These are phyloP conservation scores for Castanea sativa DNA, from an alignment of 306 rosid genomes.

Conservation along the genomic window DNA sequence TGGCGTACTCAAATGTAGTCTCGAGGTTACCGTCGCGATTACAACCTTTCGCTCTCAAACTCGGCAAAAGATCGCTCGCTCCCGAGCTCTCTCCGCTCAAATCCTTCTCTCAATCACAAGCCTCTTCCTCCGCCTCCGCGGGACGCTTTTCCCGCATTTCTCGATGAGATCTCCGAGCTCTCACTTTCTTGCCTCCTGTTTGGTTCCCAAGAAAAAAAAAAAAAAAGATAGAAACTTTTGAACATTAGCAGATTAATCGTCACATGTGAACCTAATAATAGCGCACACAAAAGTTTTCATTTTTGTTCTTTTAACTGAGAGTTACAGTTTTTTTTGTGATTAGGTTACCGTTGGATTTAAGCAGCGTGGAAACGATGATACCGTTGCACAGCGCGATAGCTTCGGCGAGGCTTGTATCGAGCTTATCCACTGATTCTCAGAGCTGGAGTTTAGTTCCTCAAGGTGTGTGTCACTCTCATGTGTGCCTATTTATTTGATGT, in stretches of 20 bases:
- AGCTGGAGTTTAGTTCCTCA: constrained; percentile 94
- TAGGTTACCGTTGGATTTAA: constrained; percentile 73
- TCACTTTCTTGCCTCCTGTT: not conserved
- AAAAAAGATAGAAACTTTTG: not conserved
- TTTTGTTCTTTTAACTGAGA: not conserved
- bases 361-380: constrained; percentile 64
- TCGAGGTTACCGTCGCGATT: too few relatives aligned
- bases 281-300: not conserved
- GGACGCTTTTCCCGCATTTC: constrained; percentile 50
- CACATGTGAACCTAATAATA: not conserved
- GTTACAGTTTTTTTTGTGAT: not conserved
- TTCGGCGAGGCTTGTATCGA: constrained; percentile 73
- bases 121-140: constrained; percentile 9
- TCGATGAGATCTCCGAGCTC: constrained; percentile 37
- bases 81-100: too few relatives aligned
- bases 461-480: constrained; percentile 36
- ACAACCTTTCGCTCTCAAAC: too few relatives aligned
- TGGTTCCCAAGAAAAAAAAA: not conserved
- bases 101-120: too few relatives aligned
- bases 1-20: too few relatives aligned
- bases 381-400: constrained; percentile 80
- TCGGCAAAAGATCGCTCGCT: too few relatives aligned
- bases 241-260: too few relatives aligned
- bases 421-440: constrained; percentile 55
- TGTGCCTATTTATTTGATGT: constrained; percentile 8